A percentile compares a stretch with the other conserved stretches of the same genome.
Evolutionary conservation across 768 basidiomycete species (phyloP).

Genomic region (Suillus americanus): DNA sequence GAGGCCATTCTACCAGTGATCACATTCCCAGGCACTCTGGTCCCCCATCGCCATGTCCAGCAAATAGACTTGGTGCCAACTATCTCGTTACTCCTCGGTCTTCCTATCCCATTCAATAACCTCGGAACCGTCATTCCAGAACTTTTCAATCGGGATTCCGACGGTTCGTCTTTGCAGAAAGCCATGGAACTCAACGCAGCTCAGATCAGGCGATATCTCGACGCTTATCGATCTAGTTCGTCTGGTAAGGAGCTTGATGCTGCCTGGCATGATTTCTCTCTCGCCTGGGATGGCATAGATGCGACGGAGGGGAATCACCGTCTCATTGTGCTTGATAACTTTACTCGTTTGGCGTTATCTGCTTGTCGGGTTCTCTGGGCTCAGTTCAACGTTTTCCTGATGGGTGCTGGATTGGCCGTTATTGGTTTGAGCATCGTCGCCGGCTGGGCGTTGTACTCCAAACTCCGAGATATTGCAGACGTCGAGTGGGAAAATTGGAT

Average conservation of each 20-base stretch:
- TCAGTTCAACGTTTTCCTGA: slow-evolving; percentile 81
- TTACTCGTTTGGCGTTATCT: slow-evolving; percentile 38
- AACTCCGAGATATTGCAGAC: slow-evolving; percentile 38
- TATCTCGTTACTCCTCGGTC: slow-evolving; percentile 82
- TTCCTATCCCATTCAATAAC: slow-evolving; percentile 95
- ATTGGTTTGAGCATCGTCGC: slow-evolving; percentile 57
- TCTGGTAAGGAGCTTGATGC: slow-evolving; percentile 74
- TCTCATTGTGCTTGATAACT: slow-evolving; percentile 19
- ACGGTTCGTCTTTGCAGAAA: slow-evolving; percentile 41
- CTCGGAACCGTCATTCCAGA: slow-evolving; percentile 92
- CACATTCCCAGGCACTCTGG: slow-evolving; percentile 57
- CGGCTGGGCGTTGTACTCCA: slow-evolving; percentile 53
- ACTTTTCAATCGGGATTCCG: slow-evolving; percentile 59
- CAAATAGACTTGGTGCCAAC: slow-evolving; percentile 95
- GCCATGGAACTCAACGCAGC: slow-evolving; percentile 71
- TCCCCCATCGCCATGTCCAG: slow-evolving; percentile 65
- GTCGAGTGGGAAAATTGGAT: slow-evolving; percentile 46
- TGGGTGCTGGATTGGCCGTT: slow-evolving; percentile 68
- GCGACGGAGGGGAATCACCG: slow-evolving; percentile 21
- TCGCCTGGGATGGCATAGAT: slow-evolving; percentile 42
- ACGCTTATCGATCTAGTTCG: slow-evolving; percentile 68
- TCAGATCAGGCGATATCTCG: slow-evolving; percentile 77
- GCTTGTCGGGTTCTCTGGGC: slow-evolving; percentile 91
- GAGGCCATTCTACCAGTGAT: slow-evolving; percentile 51
- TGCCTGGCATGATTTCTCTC: slow-evolving; percentile 54